Evolutionary conservation across 2,329 filamentous ascomycete species (phyloP), one percentile per base, ranked within the genome.

Genomic region (Karstenula rhodostoma): DNA sequence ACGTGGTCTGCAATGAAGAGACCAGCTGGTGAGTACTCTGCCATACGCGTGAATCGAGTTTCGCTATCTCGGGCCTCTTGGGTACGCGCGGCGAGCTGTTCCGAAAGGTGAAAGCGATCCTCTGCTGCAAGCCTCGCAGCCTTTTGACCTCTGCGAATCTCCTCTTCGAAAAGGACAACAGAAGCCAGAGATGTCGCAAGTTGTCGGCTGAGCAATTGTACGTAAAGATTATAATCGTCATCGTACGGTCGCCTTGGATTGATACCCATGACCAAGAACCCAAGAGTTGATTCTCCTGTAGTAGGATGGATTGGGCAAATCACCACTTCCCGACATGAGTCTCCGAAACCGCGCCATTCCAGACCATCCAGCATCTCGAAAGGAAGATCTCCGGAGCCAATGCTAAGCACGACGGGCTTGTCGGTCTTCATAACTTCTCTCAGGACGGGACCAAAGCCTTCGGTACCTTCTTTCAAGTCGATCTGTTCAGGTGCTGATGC

Each of bases 191-290:
- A 93, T 0, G 91, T 94, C 9, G 89, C 90, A 9, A 94, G 81
- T 72, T 94, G 92, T 23, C 91, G 85, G 49, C 88, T 89, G 5
- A 94, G 79, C 0, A 94, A 82, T 67, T 91, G 88, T 40, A 94
- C 83, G 68, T 94, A 95, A 0, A 94, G 81, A 63, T 87, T 86
- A 70, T 94, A 95, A 66, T 94, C 92, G 40, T 90, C 88, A 67
- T 95, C 90, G 68, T 91, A 95, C 0, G 90, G 91, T 52, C 91
- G 84, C 44, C 91, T 83, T 1, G 92, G 91, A 72, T 96, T 96
- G 10, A 91, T 82, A 4, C 91, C 92, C 74, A 95, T 83, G 2
- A 95, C 85, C 9, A 95, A 83, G 70, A 95, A 95, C 0, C 92
- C 92, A 0, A 93, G 85, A 0, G 91, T 88, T 2, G 85, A 85